Base-by-base conservation (phyloP, 2,329 filamentous ascomycete genomes). In the Acrocalymma vagum region DNA sequence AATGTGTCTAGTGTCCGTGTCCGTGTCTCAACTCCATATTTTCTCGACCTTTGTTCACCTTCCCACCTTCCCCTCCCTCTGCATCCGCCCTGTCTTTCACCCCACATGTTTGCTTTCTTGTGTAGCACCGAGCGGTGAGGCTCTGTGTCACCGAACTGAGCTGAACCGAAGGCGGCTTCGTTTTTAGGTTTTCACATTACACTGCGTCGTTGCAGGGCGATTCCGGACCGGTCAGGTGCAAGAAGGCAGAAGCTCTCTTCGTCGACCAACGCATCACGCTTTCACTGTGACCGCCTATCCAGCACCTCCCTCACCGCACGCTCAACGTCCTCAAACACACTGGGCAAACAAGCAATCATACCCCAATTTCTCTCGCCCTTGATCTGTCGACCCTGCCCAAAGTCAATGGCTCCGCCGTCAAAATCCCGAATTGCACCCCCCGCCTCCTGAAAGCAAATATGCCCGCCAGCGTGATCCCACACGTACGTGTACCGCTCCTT, bases 401-500 rank as follows among this genome's bases (percentile, higher is more conserved):
- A 79, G 42, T 79, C 75, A 22, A 81, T 74, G 3, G 67, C 52
- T 23, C 68, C 75, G 2, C 79, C 79, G 20, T 77, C 61, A 29
- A 81, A 59, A 57, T 82, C 79, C 3, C 71, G 76, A 16, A 82
- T 72, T 32, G 70, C 63, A 7, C 75, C 76, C 6, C 79, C 79
- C 2, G 74, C 69, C 53, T 82, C 79, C 39, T 74, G 60, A 38
- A 71, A 76, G 28, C 82, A 70, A 17, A 81, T 56, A 51, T 78
- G 74, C 0, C 78, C 78, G 5, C 78, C 78, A 2, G 76, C 76
- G 60, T 82, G 79, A 57, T 82, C 79, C 78, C 78, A 82, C n/a
- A 79, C 66, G 41, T 73, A 72, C 1, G 75, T 77, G 30, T 71
- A 75, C 46, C 78, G 71, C 7, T 63, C 60, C 21, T 63, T 50